Evolutionary conservation across 2,329 filamentous ascomycete species (phyloP).

Genomic region (Ophiostoma himal-ulmi): DNA sequence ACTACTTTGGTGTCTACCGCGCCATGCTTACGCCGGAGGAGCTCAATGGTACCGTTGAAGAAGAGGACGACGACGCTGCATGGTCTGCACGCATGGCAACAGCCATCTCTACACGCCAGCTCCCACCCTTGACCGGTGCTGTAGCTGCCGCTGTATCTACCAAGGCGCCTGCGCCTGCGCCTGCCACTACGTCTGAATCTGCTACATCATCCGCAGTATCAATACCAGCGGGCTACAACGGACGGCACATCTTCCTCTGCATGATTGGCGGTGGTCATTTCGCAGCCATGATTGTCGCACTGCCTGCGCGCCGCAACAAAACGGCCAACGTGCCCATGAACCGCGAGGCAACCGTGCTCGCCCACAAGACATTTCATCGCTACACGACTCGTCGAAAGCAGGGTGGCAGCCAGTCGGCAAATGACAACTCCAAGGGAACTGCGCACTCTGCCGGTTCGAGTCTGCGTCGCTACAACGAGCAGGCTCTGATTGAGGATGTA

Average conservation of each 20-base stretch:
- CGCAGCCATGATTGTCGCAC: conserved; percentile 88
- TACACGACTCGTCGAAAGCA: conserved; percentile 96
- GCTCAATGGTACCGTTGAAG: conserved; percentile 34
- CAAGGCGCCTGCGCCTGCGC: neutral
- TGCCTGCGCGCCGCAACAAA: conserved; percentile 73
- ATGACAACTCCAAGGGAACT: conserved; percentile 25
- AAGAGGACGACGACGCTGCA: conserved; percentile 3
- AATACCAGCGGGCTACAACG: conserved; percentile 48
- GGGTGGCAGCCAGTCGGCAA: conserved; percentile 89
- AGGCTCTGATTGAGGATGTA: conserved; percentile 82
- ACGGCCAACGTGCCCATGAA: conserved; percentile 66
- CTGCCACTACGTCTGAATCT: neutral
- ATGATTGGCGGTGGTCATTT: conserved; percentile 99
- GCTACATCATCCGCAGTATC: neutral
- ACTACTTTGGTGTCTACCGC: conserved; percentile 78
- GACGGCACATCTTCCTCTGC: conserved; percentile 87
- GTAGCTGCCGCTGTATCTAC: conserved; percentile 43
- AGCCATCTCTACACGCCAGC: conserved; percentile 68
- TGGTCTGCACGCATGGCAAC: conserved; percentile 47
- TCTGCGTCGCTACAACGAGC: conserved; percentile 88
- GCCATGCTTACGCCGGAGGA: conserved; percentile 71
- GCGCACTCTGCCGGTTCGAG: conserved; percentile 82
- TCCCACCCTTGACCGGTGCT: conserved; percentile 56
- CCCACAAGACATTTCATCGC: conserved; percentile 95
- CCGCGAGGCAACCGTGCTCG: conserved; percentile 78